Percentiles rank a stretch among this genome's conserved stretches.
phyloP scores from a whole-genome alignment of 2,329 filamentous ascomycete species.

The Botrytis elliptica region DNA sequence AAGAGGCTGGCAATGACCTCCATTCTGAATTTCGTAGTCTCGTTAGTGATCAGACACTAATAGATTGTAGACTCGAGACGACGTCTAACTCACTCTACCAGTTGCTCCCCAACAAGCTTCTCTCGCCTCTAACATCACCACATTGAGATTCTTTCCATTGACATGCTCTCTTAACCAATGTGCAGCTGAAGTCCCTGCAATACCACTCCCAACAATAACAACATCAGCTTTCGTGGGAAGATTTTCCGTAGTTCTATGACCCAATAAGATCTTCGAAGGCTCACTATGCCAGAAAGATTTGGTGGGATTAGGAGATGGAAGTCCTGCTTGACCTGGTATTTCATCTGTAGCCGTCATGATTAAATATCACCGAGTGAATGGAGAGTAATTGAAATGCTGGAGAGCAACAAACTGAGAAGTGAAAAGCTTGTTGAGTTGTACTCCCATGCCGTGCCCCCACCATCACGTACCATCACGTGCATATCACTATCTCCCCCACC shows the following conservation, averaged over 20 bases:
- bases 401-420: neutral
- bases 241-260: conserved; percentile 64
- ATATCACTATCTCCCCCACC: conserved; percentile 8
- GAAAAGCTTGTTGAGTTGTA: neutral
- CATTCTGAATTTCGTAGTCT: conserved; percentile 49
- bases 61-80: conserved; percentile 12
- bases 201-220: conserved; percentile 72
- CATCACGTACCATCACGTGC: conserved; percentile 5
- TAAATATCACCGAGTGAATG: neutral
- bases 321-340: conserved; percentile 32
- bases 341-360: conserved; percentile 11
- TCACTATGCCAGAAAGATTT: conserved; percentile 72
- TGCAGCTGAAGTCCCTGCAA: conserved; percentile 72
- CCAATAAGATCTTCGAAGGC: conserved; percentile 61
- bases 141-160: conserved; percentile 45
- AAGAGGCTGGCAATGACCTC: conserved; percentile 72
- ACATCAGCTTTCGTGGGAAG: conserved; percentile 65
- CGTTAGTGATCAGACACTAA: neutral
- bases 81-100: conserved; percentile 61
- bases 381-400: neutral
- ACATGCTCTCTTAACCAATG: conserved; percentile 54
- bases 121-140: conserved; percentile 74
- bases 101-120: conserved; percentile 84
- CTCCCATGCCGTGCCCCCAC: neutral
- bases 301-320: conserved; percentile 62